These are phyloP conservation scores for Torulaspora indica DNA, from an alignment of 805 yeast genomes.

Conservation along the genomic window DNA sequence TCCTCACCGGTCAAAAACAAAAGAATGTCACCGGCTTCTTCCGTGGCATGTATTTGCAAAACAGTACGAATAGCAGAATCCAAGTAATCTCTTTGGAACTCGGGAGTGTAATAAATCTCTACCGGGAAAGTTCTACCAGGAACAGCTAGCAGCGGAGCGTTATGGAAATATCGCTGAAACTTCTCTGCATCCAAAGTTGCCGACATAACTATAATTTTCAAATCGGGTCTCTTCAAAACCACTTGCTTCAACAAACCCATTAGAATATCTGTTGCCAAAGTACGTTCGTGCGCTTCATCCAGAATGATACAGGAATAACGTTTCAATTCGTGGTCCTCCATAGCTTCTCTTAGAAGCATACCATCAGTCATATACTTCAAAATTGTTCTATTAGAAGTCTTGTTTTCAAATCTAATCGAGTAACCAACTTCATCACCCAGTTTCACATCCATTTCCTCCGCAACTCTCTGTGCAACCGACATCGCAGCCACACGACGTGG, in stretches of 20 bases:
- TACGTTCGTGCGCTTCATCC: slow-evolving; percentile 98
- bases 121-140: slow-evolving; percentile 99
- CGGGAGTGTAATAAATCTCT: slow-evolving; percentile 94
- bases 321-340: slow-evolving; percentile 83
- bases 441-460: slow-evolving; percentile 92
- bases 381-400: slow-evolving; percentile 71
- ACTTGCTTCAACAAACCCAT: slow-evolving; percentile 92
- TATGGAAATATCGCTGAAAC: slow-evolving; percentile 82
- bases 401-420: slow-evolving; percentile 89
- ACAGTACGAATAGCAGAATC: slow-evolving; percentile 96
- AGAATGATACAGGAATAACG: slow-evolving; percentile 85
- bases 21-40: slow-evolving; percentile 85
- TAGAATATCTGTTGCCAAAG: slow-evolving; percentile 90
- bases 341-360: slow-evolving; percentile 94
- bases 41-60: slow-evolving; percentile 93
- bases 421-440: slow-evolving; percentile 95
- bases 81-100: slow-evolving; percentile 88
- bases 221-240: slow-evolving; percentile 71
- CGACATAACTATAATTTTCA: slow-evolving; percentile 92
- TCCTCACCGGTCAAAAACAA: slow-evolving; percentile 93
- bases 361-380: slow-evolving; percentile 98
- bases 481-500: slow-evolving; percentile 99
- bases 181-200: slow-evolving; percentile 97
- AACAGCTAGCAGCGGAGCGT: slow-evolving; percentile 91
- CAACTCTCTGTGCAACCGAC: slow-evolving; percentile 97